Evolutionary conservation across 805 yeast genomes (phyloP), one percentile per base, ranked within the genome.

Genomic region (Wickerhamiella siamensis): DNA sequence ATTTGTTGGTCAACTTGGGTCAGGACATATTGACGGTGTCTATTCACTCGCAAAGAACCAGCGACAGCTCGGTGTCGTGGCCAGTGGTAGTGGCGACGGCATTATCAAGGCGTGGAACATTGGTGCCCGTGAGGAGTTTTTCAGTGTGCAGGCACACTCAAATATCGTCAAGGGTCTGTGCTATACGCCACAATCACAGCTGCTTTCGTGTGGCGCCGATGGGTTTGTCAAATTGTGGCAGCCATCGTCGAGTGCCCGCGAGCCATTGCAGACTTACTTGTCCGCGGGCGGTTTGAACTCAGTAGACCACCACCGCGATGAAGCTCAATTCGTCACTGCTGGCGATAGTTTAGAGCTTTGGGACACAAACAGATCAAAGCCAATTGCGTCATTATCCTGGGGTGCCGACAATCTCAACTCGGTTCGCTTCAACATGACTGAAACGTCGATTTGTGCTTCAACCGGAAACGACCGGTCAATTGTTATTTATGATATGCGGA

Each of bases 71-170:
- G 81, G 76, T 53, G 77, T 77, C 55, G 62, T 88, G 22, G 96
- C 96, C 2, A 75, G 91, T 8, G 96, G 95, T 8, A 77, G 91
- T 5, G 98, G 94, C 29, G 99, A 91, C 59, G 99, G 99, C 54
- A 74, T 82, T 4, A 72, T 91, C 49, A 91, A 91, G 59, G 82
- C 83, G 56, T 91, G 98, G 98, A 83, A 88, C 61, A 61, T 88
- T 62, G 74, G 87, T 1, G 71, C 83, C 9, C 70, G 91, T 47
- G 76, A 75, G 15, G 95, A 91, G 57, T 60, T 72, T 1, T 75
- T 76, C 47, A 74, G 84, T 22, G 83, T 79, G 57, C 77, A 78
- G 57, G 97, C 94, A 0, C 99, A 91, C 63, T 76, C 79, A 54
- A 94, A 94, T 4, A 75, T 83, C 69, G 84, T 86, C 36, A 71